Conservation (phyloP, 148 eudicot genomes). For the Pharnaceum exiguum region DNA sequence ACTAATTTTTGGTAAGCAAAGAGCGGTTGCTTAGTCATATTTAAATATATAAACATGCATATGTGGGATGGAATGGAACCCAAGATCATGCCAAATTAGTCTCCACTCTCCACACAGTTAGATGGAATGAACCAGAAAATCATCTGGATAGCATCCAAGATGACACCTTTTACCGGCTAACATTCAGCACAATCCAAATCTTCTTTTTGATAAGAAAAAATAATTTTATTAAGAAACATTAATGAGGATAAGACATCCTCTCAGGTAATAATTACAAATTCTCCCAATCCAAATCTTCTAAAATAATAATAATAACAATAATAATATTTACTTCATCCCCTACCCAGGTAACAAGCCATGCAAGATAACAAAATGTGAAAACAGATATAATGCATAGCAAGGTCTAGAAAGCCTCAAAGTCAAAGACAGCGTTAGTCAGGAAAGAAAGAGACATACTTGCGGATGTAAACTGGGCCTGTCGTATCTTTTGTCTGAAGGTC, state of each 20-base stretch:
- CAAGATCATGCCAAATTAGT: not conserved
- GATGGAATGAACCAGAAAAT: not conserved
- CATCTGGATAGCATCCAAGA: not conserved
- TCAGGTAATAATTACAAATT: too few relatives aligned
- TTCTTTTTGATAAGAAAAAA: too few relatives aligned
- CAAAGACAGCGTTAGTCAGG: not conserved
- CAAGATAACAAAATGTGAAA: not conserved
- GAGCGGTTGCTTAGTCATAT: too few relatives aligned
- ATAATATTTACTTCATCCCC: not conserved
- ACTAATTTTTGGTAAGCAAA: too few relatives aligned
- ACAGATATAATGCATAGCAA: slow-evolving; percentile 1
- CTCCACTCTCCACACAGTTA: not conserved
- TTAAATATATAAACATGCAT: too few relatives aligned
- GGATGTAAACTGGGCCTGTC: slow-evolving; percentile 46
- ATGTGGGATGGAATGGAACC: too few relatives aligned
- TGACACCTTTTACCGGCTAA: not conserved
- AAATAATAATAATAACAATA: not conserved
- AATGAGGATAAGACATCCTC: too few relatives aligned
- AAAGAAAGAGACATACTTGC: slow-evolving; percentile 52
- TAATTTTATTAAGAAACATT: too few relatives aligned
- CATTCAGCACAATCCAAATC: too few relatives aligned
- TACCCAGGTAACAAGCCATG: not conserved
- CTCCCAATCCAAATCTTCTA: not conserved
- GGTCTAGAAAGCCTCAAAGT: too few relatives aligned
- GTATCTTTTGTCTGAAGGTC: slow-evolving; percentile 28